A percentile compares a stretch with the other conserved stretches of the same genome.
Evolutionary conservation across 345 rosid species (phyloP).

Genomic region (Rubroshorea leprosula): DNA sequence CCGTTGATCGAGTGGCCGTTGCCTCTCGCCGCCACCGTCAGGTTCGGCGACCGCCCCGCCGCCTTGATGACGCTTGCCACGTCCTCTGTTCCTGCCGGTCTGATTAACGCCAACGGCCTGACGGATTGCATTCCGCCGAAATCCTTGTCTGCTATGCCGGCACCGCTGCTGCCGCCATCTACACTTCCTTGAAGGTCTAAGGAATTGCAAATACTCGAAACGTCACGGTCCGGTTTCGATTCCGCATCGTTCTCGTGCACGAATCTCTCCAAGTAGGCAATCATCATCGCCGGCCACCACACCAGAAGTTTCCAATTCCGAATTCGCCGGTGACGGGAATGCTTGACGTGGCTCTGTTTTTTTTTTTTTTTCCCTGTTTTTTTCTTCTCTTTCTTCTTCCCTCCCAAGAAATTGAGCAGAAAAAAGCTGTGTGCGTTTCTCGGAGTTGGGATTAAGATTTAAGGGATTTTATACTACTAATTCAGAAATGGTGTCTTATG

Average conservation of each 20-base stretch:
- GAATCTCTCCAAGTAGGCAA: constrained; percentile 63
- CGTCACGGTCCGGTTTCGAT: constrained; percentile 33
- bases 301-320: not conserved
- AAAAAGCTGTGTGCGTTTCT: too few species aligned
- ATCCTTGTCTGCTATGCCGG: constrained; percentile 48
- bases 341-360: not conserved
- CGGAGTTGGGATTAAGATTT: too few species aligned
- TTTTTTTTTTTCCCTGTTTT: too few species aligned
- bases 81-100: constrained; percentile 61
- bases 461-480: too few species aligned
- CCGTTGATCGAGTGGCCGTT: constrained; percentile 98
- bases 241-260: constrained; percentile 71
- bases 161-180: constrained; percentile 24
- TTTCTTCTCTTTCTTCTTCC: too few species aligned
- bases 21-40: constrained; percentile 92
- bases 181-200: constrained; percentile 55
- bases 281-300: constrained; percentile 37
- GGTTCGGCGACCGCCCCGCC: constrained; percentile 41
- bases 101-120: constrained; percentile 56
- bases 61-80: constrained; percentile 47
- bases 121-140: constrained; percentile 72
- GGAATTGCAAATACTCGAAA: constrained; percentile 32
- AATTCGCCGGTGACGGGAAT: constrained; percentile 14
- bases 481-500: not conserved
- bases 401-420: too few species aligned